Base-by-base conservation (phyloP, 2,329 filamentous ascomycete genomes). In the Colletotrichum higginsianum region DNA sequence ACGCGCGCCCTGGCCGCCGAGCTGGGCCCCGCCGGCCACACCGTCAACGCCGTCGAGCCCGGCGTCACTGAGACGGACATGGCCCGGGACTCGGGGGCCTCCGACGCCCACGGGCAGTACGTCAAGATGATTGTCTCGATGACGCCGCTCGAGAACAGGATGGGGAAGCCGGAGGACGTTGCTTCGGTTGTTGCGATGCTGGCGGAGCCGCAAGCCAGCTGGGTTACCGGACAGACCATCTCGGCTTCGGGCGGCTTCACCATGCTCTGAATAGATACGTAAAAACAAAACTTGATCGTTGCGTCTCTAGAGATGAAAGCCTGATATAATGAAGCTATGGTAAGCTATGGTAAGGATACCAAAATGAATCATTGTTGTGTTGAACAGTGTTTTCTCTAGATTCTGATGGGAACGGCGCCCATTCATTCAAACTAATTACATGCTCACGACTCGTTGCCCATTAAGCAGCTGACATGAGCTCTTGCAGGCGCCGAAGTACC, bases 401-500 rank as follows among this genome's bases (percentile, higher is more conserved):
- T 30, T 30, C 30, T 8, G 30, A 30, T 7, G 30, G 30, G 30
- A 11, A 35, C 30, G 30, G 9, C 30, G 30, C 8, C 30, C 30
- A 35, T 35, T 9, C 8, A 35, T 35, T 35, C 30, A 35, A 35
- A 35, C 30, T n/a, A 5, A 4, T 13, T 11, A 30, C 5, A 3
- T 38, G 12, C 53, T n/a, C 12, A 56, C 5, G 8, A 21, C 18
- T 38, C 8, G 4, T 38, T 12, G 18, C 7, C 18, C 16, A 2
- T 23, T 40, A 62, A 2, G 13, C 8, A 21, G 47, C 15, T 15
- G 21, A n/a, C 46, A 62, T n/a, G 15, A 67, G 46, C 8, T 53
- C 42, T 40, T 55, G 40, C 7, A 70, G 15, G 3, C 77, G 76
- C 13, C 65, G 72, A 60, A 83, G 68, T 12, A 82, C 77, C 35